Conservation (phyloP, 306 rosid genomes). For the Rosa rugosa region DNA sequence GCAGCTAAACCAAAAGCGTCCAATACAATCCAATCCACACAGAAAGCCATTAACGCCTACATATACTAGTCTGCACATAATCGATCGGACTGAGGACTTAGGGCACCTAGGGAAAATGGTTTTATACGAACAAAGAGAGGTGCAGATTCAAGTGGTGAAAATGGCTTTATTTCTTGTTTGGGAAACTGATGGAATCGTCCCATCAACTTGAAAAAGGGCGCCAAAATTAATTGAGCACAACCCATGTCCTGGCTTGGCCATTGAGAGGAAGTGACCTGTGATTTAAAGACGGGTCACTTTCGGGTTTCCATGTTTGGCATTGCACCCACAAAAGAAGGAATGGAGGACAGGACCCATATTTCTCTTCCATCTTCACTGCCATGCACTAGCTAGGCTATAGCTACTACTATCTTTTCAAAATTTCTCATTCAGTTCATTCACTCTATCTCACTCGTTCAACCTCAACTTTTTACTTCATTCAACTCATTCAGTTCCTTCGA, state of each 20-base stretch:
- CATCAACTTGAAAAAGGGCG: constrained; percentile 43
- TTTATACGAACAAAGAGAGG: constrained; percentile 62
- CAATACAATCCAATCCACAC: constrained; percentile 2
- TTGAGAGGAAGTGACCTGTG: constrained; percentile 58
- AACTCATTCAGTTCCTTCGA: neutral
- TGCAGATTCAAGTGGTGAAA: constrained; percentile 40
- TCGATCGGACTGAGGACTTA: constrained; percentile 14
- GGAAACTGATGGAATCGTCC: constrained; percentile 68
- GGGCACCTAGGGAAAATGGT: constrained; percentile 32
- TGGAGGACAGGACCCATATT: constrained; percentile 50
- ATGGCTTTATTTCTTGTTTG: constrained; percentile 45
- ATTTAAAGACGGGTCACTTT: constrained; percentile 54
- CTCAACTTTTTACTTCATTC: neutral
- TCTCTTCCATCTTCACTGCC: constrained; percentile 42
- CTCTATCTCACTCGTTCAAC: neutral
- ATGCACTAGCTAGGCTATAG: neutral
- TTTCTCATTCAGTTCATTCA: constrained; percentile 5
- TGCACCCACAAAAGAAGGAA: constrained; percentile 84
- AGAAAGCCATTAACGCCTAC: neutral
- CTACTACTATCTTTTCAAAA: constrained; percentile 5
- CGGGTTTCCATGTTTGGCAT: constrained; percentile 63
- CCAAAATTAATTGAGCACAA: constrained; percentile 22
- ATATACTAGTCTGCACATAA: constrained; percentile 5
- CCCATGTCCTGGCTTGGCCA: constrained; percentile 46
- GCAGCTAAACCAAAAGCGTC: constrained; percentile 4